Percentiles rank a stretch among this genome's conserved stretches.
Evolutionary conservation across 352 stramenopile species (phyloP).

Genomic region (Globisporangium camurandrum): DNA sequence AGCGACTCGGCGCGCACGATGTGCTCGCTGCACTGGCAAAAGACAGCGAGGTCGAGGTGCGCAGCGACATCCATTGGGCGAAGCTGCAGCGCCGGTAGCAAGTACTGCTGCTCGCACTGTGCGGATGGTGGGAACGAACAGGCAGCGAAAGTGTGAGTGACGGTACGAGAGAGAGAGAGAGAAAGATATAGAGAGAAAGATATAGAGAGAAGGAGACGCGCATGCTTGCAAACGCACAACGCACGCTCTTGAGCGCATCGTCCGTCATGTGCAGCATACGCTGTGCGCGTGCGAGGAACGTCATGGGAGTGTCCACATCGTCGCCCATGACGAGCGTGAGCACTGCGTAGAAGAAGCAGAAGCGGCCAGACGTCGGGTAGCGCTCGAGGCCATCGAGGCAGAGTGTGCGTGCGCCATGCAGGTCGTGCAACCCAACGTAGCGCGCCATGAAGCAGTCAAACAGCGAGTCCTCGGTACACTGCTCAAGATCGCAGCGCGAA

Average conservation of each 20-base stretch:
- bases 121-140: too few relatives aligned
- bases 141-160: too few relatives aligned
- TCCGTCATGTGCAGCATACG: constrained; percentile 15
- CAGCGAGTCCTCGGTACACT: constrained; percentile 30
- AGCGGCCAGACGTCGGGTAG: constrained; percentile 30
- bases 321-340: constrained; percentile 35
- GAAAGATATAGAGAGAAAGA: background rate
- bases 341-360: constrained; percentile 33
- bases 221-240: constrained; percentile 14
- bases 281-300: constrained; percentile 20
- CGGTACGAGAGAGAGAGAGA: constrained; percentile 1
- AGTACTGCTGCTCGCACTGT: constrained; percentile 42
- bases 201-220: background rate
- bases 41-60: constrained; percentile 45
- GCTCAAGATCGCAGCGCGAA: constrained; percentile 17
- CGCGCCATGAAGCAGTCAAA: constrained; percentile 43
- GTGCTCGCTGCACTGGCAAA: constrained; percentile 41
- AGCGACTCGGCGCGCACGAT: constrained; percentile 36
- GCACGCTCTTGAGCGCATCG: constrained; percentile 28
- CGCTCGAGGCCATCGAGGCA: constrained; percentile 25
- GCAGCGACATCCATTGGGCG: constrained; percentile 36
- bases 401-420: constrained; percentile 25
- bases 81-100: constrained; percentile 45
- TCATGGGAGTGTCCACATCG: constrained; percentile 28
- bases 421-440: constrained; percentile 41